Evolutionary conservation across 805 yeast species (phyloP), one percentile per base, ranked within the genome.

Genomic region (Lipomyces sp.): DNA sequence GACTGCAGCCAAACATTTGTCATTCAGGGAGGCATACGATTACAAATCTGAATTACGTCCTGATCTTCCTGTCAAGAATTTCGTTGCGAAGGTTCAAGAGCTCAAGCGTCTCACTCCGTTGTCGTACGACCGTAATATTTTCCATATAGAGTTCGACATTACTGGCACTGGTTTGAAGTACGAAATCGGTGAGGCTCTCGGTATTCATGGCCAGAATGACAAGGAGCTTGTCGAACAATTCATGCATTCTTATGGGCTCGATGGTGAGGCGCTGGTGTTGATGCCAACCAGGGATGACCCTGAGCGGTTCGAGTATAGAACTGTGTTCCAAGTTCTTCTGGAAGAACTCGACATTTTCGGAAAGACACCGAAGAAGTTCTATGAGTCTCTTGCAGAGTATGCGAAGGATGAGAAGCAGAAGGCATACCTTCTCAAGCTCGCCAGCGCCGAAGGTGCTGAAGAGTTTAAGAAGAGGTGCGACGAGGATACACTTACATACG

Each of bases 151-250:
- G 80, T 92, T 94, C 72, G 98, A 94, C 77, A 85, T 88, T 75
- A 79, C 92, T 57, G 96, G 96, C 62, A 92, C 98, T 48, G 97
- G 96, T 33, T 82, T 94, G 76, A 90, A 86, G 59, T 94, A 94
- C 77, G 95, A 88, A 70, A 92, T 94, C 75, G 98, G 98, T 77
- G 98, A 94, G 82, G 97, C 98, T 29, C 85, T 94, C 67, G 98
- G 98, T 75, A 86, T 94, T 67, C 98, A 94, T 75, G 97, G 97
- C 59, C 87, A 94, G 75, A 94, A 94, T 81, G 84, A 86, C 73
- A 77, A 82, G 53, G 83, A 80, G 18, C 84, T 81, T 50, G 97
- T 93, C 62, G 84, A 82, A 56, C 83, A 83, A 70, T 94, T 94
- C 79, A 83, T 94, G 72, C 73, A 81, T 29, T 83, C 81, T 75